Conservation (phyloP, 2,329 filamentous ascomycete genomes). For the Colletotrichum simmondsii region DNA sequence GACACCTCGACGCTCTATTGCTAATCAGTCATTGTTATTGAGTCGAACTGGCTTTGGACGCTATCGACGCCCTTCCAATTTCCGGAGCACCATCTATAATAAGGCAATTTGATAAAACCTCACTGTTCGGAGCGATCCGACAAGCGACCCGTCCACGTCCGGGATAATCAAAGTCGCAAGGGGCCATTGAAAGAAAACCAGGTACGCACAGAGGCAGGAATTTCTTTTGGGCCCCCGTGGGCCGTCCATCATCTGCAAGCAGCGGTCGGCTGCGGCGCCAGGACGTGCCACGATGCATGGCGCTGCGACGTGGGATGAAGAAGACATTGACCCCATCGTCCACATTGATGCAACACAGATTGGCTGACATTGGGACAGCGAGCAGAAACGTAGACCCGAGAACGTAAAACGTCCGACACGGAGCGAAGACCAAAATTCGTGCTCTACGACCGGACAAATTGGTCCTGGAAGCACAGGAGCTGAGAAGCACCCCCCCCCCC, state of each 20-base stretch:
- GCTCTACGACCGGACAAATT: not conserved
- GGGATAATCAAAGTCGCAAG: constrained; percentile 11
- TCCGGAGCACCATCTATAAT: not conserved
- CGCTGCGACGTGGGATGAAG: constrained; percentile 22
- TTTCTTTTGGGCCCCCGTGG: constrained; percentile 1
- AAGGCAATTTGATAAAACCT: constrained; percentile 6
- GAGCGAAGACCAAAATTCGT: not conserved
- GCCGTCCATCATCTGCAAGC: constrained; percentile 10
- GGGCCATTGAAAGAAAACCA: constrained; percentile 4
- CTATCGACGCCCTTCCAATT: constrained; percentile 27
- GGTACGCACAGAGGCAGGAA: constrained; percentile 19
- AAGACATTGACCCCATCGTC: constrained; percentile 10
- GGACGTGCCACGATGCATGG: constrained; percentile 22
- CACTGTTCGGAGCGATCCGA: not conserved
- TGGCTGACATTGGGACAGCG: constrained; percentile 11
- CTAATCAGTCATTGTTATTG: not conserved
- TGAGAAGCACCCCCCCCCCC: not conserved
- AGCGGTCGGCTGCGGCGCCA: constrained; percentile 11
- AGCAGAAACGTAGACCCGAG: not conserved
- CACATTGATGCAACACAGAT: not conserved
- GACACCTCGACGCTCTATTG: not conserved
- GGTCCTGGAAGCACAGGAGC: not conserved
- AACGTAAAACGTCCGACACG: not conserved
- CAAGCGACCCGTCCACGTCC: constrained; percentile 2
- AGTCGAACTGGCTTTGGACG: constrained; percentile 3